A percentile compares a stretch with the other conserved stretches of the same genome.
Conservation (phyloP, 495 filamentous ascomycete species). For the Articulospora tetracladia region DNA sequence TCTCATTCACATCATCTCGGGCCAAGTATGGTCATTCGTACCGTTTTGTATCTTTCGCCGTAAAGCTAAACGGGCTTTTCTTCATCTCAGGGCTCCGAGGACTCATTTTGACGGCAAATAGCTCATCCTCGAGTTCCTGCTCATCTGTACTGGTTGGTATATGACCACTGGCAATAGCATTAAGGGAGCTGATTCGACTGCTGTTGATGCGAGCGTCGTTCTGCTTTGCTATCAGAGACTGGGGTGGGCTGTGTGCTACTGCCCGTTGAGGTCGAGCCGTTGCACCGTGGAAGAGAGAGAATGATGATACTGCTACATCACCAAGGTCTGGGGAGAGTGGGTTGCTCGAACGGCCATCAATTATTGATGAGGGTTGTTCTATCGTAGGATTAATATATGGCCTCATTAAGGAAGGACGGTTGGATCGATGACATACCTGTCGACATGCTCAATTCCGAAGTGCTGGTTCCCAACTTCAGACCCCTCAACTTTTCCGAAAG, state of each 20-base stretch:
- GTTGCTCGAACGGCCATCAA: conserved; percentile 23
- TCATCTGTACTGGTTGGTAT: conserved; percentile 30
- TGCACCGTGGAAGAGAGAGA: conserved; percentile 50
- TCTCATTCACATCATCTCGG: conserved; percentile 1
- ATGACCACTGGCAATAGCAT: conserved; percentile 38
- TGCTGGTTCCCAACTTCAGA: conserved; percentile 68
- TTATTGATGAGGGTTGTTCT: not conserved
- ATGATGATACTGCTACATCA: conserved; percentile 63
- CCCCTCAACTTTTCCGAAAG: conserved; percentile 74
- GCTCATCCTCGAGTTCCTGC: conserved; percentile 60
- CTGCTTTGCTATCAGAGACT: conserved; percentile 38
- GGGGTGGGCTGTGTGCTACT: conserved; percentile 39
- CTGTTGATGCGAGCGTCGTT: conserved; percentile 17
- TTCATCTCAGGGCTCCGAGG: conserved; percentile 75
- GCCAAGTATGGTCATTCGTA: not conserved
- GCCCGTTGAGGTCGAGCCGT: conserved; percentile 30
- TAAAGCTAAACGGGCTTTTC: conserved; percentile 64
- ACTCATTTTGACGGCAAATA: conserved; percentile 78
- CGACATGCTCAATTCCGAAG: conserved; percentile 45
- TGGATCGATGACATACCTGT: conserved; percentile 19
- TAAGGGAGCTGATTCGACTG: conserved; percentile 33
- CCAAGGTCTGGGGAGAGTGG: conserved; percentile 58
- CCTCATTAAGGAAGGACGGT: not conserved
- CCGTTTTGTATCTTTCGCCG: conserved; percentile 19
- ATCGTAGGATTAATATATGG: not conserved